Conservation (phyloP, 306 rosid genomes). For the Castanea sativa region DNA sequence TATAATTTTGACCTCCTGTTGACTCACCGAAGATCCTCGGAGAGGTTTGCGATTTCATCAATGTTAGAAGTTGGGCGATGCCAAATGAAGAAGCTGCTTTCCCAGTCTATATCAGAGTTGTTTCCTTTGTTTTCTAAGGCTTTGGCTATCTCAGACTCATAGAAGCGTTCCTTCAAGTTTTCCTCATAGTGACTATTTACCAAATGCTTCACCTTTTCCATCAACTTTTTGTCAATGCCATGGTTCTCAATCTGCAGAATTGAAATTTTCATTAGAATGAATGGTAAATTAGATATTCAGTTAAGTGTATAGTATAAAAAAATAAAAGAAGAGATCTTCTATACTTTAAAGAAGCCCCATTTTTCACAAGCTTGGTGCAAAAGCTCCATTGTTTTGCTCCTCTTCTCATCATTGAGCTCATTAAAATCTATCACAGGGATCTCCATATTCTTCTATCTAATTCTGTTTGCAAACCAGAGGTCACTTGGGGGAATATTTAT, state of each 20-base stretch:
- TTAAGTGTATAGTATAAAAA: not conserved
- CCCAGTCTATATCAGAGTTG: conserved; percentile 65
- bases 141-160: conserved; percentile 58
- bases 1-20: not conserved
- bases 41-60: conserved; percentile 41
- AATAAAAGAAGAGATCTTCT: not conserved
- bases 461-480: conserved; percentile 32
- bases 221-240: conserved; percentile 53
- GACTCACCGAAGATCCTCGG: conserved; percentile 64
- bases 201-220: conserved; percentile 73
- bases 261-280: not conserved
- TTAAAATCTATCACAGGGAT: conserved; percentile 73
- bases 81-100: conserved; percentile 74
- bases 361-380: conserved; percentile 73
- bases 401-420: conserved; percentile 56
- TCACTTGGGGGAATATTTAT: conserved; percentile 43
- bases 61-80: conserved; percentile 75
- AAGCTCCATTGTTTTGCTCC: conserved; percentile 52
- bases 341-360: conserved; percentile 76
- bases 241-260: conserved; percentile 70
- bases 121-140: conserved; percentile 33
- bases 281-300: not conserved
- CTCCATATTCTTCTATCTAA: conserved; percentile 34
- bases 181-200: conserved; percentile 67
- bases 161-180: conserved; percentile 61